Evolutionary conservation across 495 filamentous ascomycete species (phyloP).

Genomic region (Chaetomium tenue): DNA sequence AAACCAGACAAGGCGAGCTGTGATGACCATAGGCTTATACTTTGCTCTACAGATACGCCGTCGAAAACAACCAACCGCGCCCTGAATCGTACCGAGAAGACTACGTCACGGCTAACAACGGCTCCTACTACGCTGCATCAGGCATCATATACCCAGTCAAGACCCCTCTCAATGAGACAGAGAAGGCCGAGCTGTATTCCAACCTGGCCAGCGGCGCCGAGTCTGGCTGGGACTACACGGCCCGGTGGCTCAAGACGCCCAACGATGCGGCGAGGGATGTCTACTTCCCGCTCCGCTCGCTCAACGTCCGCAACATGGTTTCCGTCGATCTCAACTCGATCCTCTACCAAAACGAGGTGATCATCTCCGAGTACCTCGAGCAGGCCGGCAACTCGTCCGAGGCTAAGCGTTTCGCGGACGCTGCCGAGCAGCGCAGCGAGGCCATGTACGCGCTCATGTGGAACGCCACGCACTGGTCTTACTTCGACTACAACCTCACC

Average conservation of each 20-base stretch:
- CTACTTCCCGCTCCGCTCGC: constrained; percentile 52
- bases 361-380: constrained; percentile 41
- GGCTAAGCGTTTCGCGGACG: constrained; percentile 34
- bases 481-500: constrained; percentile 55
- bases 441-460: constrained; percentile 51
- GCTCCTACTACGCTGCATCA: constrained; percentile 44
- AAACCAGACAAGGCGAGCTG: neutral
- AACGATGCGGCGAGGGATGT: constrained; percentile 46
- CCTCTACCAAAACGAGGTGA: constrained; percentile 49
- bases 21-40: constrained; percentile 7
- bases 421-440: constrained; percentile 41
- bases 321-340: constrained; percentile 54
- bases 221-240: constrained; percentile 49
- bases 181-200: constrained; percentile 43
- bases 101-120: constrained; percentile 48
- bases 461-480: constrained; percentile 47
- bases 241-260: constrained; percentile 43
- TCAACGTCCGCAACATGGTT: constrained; percentile 43
- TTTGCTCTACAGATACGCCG: constrained; percentile 38
- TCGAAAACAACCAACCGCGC: constrained; percentile 50
- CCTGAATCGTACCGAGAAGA: constrained; percentile 53
- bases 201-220: constrained; percentile 52
- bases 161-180: constrained; percentile 38
- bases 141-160: constrained; percentile 51
- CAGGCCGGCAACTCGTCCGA: constrained; percentile 33